Evolutionary conservation across 169 alveolate species (phyloP).

Genomic region (Perkinsus marinus): DNA sequence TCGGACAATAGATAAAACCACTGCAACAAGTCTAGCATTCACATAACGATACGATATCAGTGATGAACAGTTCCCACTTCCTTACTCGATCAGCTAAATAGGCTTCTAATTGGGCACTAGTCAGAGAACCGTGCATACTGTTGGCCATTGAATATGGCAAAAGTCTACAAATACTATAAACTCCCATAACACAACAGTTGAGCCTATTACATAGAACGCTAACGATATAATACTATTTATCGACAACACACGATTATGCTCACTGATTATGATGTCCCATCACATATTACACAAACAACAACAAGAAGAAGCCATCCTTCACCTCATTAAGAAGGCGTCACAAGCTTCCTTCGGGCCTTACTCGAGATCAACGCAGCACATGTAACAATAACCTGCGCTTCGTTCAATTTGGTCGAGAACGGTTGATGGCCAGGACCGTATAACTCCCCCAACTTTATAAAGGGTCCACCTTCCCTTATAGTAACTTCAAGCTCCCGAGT

Average conservation of each 20-base stretch:
- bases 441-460: neutral
- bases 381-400: neutral
- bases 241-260: neutral
- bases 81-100: too few relatives aligned
- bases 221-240: neutral
- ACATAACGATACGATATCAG: too few relatives aligned
- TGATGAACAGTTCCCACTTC: too few relatives aligned
- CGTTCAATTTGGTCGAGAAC: neutral
- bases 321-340: too few relatives aligned
- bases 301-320: neutral
- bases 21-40: too few relatives aligned
- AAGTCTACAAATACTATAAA: neutral
- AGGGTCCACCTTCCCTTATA: neutral
- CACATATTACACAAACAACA: neutral
- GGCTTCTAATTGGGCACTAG: too few relatives aligned
- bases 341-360: neutral
- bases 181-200: neutral
- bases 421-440: neutral
- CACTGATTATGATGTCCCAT: neutral
- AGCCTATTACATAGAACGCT: neutral
- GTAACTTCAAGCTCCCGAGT: neutral
- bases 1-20: too few relatives aligned
- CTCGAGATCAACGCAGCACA: neutral
- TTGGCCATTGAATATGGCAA: neutral
- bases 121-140: neutral